phyloP scores from a whole-genome alignment of 2,329 filamentous ascomycete species.

The Akanthomyces uredinophilus region DNA sequence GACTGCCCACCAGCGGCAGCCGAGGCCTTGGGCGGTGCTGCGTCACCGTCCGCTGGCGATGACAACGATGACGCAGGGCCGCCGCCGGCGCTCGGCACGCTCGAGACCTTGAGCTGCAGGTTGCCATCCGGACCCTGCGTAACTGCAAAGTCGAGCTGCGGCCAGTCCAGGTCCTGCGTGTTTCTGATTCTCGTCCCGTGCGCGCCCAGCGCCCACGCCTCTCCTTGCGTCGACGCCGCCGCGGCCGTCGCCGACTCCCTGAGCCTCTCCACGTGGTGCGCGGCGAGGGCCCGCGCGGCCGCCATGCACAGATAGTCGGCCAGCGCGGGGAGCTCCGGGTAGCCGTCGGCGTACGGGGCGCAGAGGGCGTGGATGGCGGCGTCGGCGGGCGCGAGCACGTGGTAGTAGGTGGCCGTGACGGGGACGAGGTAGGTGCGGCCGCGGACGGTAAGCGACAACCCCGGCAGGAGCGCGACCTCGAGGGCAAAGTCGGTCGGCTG shows the following conservation, averaged over 20 bases:
- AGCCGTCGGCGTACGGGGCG: constrained; percentile 40
- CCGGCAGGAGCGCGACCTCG: constrained; percentile 41
- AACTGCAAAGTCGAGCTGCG: neutral
- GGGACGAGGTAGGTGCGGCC: constrained; percentile 41
- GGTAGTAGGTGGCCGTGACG: constrained; percentile 41
- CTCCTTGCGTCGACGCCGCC: neutral
- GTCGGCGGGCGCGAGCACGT: constrained; percentile 34
- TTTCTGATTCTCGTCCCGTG: constrained; percentile 30
- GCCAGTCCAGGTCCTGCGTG: constrained; percentile 21
- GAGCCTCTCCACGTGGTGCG: constrained; percentile 28
- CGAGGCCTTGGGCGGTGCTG: too few species aligned
- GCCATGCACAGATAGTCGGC: constrained; percentile 42
- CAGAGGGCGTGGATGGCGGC: constrained; percentile 34
- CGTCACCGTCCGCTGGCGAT: too few species aligned
- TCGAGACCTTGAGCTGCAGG: neutral
- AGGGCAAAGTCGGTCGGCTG: constrained; percentile 38
- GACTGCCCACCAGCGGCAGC: constrained; percentile 12
- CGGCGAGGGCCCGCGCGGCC: constrained; percentile 35
- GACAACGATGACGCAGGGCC: constrained; percentile 14
- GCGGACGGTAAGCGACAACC: constrained; percentile 37
- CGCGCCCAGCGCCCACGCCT: constrained; percentile 27
- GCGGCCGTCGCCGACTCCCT: too few species aligned
- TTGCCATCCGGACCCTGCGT: neutral
- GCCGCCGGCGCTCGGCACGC: constrained; percentile 13
- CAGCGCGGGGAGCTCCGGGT: constrained; percentile 39